A percentile compares a stretch with the other conserved stretches of the same genome.
Evolutionary conservation across 2,329 filamentous ascomycete genomes (phyloP).

Genomic region (Fusarium liriodendri): DNA sequence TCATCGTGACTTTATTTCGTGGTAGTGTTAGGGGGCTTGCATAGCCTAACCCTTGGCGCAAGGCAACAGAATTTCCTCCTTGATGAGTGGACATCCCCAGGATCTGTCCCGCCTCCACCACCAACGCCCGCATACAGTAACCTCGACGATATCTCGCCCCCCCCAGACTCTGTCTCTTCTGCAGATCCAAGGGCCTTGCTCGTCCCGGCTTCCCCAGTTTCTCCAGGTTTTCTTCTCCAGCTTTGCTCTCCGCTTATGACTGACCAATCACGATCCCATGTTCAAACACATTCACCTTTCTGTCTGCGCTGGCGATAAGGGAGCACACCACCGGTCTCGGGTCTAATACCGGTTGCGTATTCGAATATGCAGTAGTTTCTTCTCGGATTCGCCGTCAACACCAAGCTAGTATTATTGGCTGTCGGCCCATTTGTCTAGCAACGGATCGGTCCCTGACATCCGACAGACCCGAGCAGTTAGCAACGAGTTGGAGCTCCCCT

Average conservation of each 20-base stretch:
- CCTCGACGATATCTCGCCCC: background rate
- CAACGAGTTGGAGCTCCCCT: background rate
- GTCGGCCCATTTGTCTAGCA: slow-evolving; percentile 3
- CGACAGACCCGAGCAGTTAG: slow-evolving; percentile 19
- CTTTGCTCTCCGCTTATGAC: slow-evolving; percentile 3
- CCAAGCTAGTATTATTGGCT: background rate
- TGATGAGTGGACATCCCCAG: slow-evolving; percentile 26
- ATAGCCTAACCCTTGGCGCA: slow-evolving; percentile 23
- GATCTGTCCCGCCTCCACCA: slow-evolving; percentile 30
- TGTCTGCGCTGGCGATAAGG: background rate
- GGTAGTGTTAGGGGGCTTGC: slow-evolving; percentile 2
- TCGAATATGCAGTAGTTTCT: background rate
- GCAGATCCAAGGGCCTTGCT: background rate
- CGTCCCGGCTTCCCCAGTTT: slow-evolving; percentile 9
- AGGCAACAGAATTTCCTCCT: slow-evolving; percentile 37
- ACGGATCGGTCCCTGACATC: slow-evolving; percentile 4
- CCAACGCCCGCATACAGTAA: background rate
- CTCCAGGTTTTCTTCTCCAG: slow-evolving; percentile 25
- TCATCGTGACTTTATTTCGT: slow-evolving; percentile 2
- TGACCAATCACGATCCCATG: slow-evolving; percentile 23
- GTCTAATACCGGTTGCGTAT: slow-evolving; percentile 8
- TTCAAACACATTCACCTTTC: background rate
- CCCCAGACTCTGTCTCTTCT: background rate
- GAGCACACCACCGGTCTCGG: background rate
- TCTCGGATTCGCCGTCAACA: slow-evolving; percentile 28